Percentiles rank a stretch among this genome's conserved stretches.
Conservation (phyloP, 805 yeast species). For the Metschnikowia cerradonensis region DNA sequence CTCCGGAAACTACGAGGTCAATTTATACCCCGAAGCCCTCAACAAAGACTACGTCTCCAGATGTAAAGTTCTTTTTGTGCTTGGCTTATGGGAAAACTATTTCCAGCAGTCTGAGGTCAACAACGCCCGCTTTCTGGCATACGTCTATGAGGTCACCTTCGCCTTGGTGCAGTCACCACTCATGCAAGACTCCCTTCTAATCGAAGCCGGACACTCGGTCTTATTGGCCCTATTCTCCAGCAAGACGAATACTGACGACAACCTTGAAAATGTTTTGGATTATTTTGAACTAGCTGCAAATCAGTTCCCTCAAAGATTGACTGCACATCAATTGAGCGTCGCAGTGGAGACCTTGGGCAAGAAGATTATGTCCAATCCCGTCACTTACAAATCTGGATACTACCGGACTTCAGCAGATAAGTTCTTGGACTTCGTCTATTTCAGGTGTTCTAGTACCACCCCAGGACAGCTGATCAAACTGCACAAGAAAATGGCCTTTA, state of each 20-base stretch:
- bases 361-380: conserved; percentile 27
- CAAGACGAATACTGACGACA: conserved; percentile 15
- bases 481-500: conserved; percentile 14
- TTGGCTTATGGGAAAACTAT: conserved; percentile 47
- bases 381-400: conserved; percentile 8
- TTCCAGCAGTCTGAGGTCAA: conserved; percentile 25
- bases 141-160: conserved; percentile 30
- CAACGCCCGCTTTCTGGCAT: conserved; percentile 19
- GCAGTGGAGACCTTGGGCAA: conserved; percentile 57
- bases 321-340: conserved; percentile 51
- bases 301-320: conserved; percentile 55
- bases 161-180: conserved; percentile 25
- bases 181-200: conserved; percentile 25
- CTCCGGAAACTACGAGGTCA: conserved; percentile 33
- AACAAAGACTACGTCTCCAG: conserved; percentile 26
- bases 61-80: conserved; percentile 41
- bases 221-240: conserved; percentile 34
- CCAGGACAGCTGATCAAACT: conserved; percentile 27
- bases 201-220: conserved; percentile 67
- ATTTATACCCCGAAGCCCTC: conserved; percentile 25
- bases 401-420: conserved; percentile 24
- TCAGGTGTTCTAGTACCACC: conserved; percentile 33
- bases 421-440: conserved; percentile 41
- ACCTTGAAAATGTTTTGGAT: conserved; percentile 20
- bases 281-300: conserved; percentile 46